phyloP scores from a whole-genome alignment of 345 rosid genomes.

The Salix udensis region DNA sequence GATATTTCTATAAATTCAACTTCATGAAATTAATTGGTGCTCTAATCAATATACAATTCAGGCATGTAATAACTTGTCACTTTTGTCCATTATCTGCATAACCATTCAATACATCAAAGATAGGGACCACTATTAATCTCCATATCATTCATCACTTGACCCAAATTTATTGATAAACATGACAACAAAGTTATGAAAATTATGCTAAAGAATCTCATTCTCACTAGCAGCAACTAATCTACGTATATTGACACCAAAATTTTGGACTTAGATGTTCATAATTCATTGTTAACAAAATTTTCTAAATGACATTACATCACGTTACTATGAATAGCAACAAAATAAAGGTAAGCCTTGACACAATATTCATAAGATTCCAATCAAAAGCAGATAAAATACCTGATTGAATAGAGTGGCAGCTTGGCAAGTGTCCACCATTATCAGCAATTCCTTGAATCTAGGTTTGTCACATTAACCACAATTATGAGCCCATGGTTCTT shows the following conservation, averaged over 20 bases:
- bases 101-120: neutral
- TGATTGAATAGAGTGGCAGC: slow-evolving; percentile 96
- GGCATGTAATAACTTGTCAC: neutral
- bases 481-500: slow-evolving; percentile 1
- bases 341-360: neutral
- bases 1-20: neutral
- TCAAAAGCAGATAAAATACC: slow-evolving; percentile 37
- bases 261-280: neutral
- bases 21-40: neutral
- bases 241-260: neutral
- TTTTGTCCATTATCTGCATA: neutral
- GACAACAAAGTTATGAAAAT: neutral
- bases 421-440: slow-evolving; percentile 99
- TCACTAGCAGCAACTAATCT: neutral
- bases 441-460: slow-evolving; percentile 94
- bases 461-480: slow-evolving; percentile 23
- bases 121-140: neutral
- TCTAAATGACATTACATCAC: neutral
- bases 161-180: neutral
- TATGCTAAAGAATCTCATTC: neutral
- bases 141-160: neutral
- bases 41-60: neutral
- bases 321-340: neutral
- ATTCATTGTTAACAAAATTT: neutral
- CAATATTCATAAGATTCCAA: neutral